These are phyloP conservation scores for Centrapalus pauciflorus DNA, from an alignment of 129 eudicot species.

Conservation along the genomic window DNA sequence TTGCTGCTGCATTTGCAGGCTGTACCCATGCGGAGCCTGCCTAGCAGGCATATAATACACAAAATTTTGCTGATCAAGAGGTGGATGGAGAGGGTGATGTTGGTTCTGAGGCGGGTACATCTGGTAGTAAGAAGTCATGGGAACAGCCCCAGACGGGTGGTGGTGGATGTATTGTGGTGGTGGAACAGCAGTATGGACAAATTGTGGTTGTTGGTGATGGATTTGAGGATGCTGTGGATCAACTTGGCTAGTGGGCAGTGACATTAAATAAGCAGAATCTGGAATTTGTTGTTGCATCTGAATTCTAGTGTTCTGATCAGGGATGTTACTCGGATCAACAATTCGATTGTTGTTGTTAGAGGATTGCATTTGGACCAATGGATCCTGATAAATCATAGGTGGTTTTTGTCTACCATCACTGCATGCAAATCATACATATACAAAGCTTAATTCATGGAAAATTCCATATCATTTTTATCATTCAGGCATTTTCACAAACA, in stretches of 20 bases:
- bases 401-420: slow-evolving; percentile 78
- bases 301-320: slow-evolving; percentile 45
- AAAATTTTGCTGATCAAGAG: slow-evolving; percentile 52
- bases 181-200: slow-evolving; percentile 49
- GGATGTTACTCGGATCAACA: slow-evolving; percentile 26
- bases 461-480: slow-evolving; percentile 1
- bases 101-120: slow-evolving; percentile 68
- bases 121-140: slow-evolving; percentile 58
- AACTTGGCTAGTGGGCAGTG: slow-evolving; percentile 38
- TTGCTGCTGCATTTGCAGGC: slow-evolving; percentile 49
- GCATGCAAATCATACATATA: slow-evolving; percentile 28
- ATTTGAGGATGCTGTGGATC: slow-evolving; percentile 60
- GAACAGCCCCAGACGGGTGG: slow-evolving; percentile 58
- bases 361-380: slow-evolving; percentile 40
- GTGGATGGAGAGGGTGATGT: slow-evolving; percentile 50
- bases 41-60: slow-evolving; percentile 60
- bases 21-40: slow-evolving; percentile 57
- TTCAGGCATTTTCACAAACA: slow-evolving; percentile 23
- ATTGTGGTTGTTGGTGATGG: slow-evolving; percentile 75
- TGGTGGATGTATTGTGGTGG: slow-evolving; percentile 56
- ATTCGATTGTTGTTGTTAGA: slow-evolving; percentile 31
- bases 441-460: background rate
- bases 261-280: slow-evolving; percentile 55
- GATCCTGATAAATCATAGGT: slow-evolving; percentile 56
- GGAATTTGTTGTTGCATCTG: slow-evolving; percentile 52